Evolutionary conservation across 306 rosid genomes (phyloP).

Genomic region (Purshia tridentata): DNA sequence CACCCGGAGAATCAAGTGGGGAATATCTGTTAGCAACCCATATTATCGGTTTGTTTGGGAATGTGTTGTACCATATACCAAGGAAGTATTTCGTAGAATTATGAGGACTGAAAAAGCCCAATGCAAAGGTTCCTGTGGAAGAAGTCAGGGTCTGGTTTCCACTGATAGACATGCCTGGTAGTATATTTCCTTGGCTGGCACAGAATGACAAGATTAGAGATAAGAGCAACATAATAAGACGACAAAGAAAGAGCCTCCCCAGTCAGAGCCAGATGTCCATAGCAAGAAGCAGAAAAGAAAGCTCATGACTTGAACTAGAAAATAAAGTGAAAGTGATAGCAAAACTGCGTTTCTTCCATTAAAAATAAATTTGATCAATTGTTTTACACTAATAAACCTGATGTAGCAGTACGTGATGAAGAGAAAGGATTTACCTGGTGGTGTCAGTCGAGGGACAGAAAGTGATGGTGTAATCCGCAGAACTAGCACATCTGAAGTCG

Average conservation of each 20-base stretch:
- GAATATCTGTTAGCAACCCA: constrained; percentile 69
- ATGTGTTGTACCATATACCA: background rate
- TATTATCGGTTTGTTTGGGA: constrained; percentile 7
- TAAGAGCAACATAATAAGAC: background rate
- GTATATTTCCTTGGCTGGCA: background rate
- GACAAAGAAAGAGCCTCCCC: too few relatives aligned
- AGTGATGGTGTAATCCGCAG: too few relatives aligned
- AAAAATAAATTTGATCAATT: too few relatives aligned
- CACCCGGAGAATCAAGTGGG: constrained; percentile 32
- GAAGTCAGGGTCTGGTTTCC: constrained; percentile 50
- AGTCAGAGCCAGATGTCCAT: too few relatives aligned
- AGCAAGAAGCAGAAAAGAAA: background rate
- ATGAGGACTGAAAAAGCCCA: constrained; percentile 57
- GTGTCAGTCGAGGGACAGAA: too few relatives aligned
- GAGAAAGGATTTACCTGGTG: too few relatives aligned
- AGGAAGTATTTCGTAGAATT: constrained; percentile 15
- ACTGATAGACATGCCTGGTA: constrained; percentile 23
- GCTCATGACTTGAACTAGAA: too few relatives aligned
- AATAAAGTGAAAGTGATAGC: background rate
- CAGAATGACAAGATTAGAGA: background rate
- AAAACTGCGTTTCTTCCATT: background rate
- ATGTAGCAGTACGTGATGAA: too few relatives aligned
- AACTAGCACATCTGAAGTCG: too few relatives aligned
- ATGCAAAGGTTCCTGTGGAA: constrained; percentile 27
- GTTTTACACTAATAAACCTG: background rate